These are phyloP conservation scores for Ceratocystis eucalypticola DNA, from an alignment of 2,329 filamentous ascomycete species.

Conservation along the genomic window DNA sequence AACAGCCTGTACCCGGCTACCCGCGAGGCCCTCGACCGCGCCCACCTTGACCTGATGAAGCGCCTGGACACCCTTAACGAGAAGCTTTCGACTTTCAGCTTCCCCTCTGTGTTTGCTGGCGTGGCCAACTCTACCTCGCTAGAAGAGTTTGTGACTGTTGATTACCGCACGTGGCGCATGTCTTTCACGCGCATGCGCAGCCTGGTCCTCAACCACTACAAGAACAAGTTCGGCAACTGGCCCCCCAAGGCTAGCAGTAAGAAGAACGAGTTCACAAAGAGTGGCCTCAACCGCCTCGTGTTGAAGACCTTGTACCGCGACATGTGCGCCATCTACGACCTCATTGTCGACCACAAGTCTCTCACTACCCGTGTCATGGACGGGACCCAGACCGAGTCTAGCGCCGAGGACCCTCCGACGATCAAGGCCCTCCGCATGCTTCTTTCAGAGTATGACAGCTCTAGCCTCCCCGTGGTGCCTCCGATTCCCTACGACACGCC, in stretches of 20 bases:
- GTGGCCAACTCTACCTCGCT: slow-evolving; percentile 71
- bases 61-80: slow-evolving; percentile 56
- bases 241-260: slow-evolving; percentile 83
- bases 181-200: slow-evolving; percentile 62
- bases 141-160: slow-evolving; percentile 60
- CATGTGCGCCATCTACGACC: slow-evolving; percentile 73
- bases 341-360: slow-evolving; percentile 66
- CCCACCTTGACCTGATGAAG: slow-evolving; percentile 64
- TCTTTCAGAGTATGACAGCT: slow-evolving; percentile 77
- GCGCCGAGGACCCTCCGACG: slow-evolving; percentile 46
- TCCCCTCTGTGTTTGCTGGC: slow-evolving; percentile 77
- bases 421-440: slow-evolving; percentile 62
- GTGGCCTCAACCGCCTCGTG: slow-evolving; percentile 73
- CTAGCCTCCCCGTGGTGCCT: slow-evolving; percentile 76
- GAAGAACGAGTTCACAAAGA: slow-evolving; percentile 79
- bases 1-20: slow-evolving; percentile 57
- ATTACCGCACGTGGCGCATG: slow-evolving; percentile 71
- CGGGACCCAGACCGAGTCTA: slow-evolving; percentile 23
- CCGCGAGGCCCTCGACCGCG: slow-evolving; percentile 65
- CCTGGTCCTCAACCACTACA: slow-evolving; percentile 56
- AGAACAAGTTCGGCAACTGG: slow-evolving; percentile 53
- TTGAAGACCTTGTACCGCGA: slow-evolving; percentile 74
- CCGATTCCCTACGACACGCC: slow-evolving; percentile 85
- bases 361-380: slow-evolving; percentile 69
- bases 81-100: slow-evolving; percentile 78